Percentiles rank a stretch among this genome's conserved stretches.
These are phyloP conservation scores for Paecilomyces formosus DNA, from an alignment of 2,329 filamentous ascomycete genomes.

Conservation along the genomic window DNA sequence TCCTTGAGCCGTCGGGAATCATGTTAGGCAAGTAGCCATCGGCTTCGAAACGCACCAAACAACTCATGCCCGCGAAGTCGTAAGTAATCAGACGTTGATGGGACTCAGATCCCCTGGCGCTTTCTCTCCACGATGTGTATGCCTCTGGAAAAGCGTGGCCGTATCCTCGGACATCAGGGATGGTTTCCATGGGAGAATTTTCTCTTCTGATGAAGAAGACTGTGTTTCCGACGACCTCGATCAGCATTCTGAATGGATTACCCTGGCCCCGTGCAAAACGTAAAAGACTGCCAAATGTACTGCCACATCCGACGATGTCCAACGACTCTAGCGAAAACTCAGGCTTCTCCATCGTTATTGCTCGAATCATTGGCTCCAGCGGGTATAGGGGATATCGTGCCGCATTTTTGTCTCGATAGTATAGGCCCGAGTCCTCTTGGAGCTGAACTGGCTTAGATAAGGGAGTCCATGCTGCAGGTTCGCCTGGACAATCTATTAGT, in stretches of 20 bases:
- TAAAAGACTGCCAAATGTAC: slow-evolving; percentile 55
- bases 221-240: slow-evolving; percentile 49
- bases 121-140: slow-evolving; percentile 56
- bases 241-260: slow-evolving; percentile 50
- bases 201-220: slow-evolving; percentile 59
- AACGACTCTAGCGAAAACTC: slow-evolving; percentile 30
- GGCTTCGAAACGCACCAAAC: slow-evolving; percentile 49
- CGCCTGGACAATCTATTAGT: too few species aligned
- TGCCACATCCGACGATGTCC: slow-evolving; percentile 55
- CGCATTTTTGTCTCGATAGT: slow-evolving; percentile 38
- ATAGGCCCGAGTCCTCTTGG: slow-evolving; percentile 36
- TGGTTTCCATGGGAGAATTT: slow-evolving; percentile 50
- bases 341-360: slow-evolving; percentile 33
- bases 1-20: too few species aligned
- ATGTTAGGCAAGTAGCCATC: slow-evolving; percentile 46
- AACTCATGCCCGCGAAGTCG: slow-evolving; percentile 45
- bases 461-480: slow-evolving; percentile 47
- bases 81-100: slow-evolving; percentile 59
- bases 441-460: slow-evolving; percentile 25
- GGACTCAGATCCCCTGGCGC: slow-evolving; percentile 48
- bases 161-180: slow-evolving; percentile 51
- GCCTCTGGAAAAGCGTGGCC: slow-evolving; percentile 61
- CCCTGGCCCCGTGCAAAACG: slow-evolving; percentile 44
- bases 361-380: slow-evolving; percentile 38
- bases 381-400: slow-evolving; percentile 30